Base-by-base conservation (phyloP, 352 stramenopile genomes). In the Pythium dissimile region DNA sequence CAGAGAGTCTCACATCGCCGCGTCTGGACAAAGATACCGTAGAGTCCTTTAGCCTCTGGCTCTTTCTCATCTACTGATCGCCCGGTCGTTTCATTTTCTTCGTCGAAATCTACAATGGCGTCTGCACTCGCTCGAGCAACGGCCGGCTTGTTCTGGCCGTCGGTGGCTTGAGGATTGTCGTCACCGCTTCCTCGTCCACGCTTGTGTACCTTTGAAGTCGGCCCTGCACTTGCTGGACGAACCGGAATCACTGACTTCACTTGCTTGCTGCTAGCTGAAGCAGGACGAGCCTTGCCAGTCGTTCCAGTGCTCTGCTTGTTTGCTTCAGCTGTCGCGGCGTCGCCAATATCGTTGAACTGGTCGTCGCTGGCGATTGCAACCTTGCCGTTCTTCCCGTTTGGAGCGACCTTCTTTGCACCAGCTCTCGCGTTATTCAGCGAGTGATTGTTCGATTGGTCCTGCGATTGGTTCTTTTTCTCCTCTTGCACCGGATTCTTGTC, bases 1-100 rank as follows among this genome's bases (percentile, higher is more conserved):
- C 80, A 89, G 3, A 86, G 24, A 21, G 73, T 64, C 54, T 89
- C 80, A 21, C 75, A 86, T 0, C 62, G 50, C 3, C 69, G 69
- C 0, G 80, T 86, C 47, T 88, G 77, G 9, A 89, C 54, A 15
- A 87, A 73, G 12, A 84, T 62, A 28, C 63, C 64, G 44, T 84
- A 89, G 27, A 77, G 15, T 2, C 76, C 77, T 30, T 75, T 54
- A 27, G 35, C 35, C 11, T 35, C 30, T 12, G 30, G 28, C 38
- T 68, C 38, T n/a, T 52, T 24, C 13, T 51, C 31, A 13, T 54
- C 65, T 30, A 37, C 28, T 8, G 26, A 49, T 46, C 23, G 21
- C 18, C 37, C 18, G 10, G 35, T 34, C 3, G 31, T 15, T 1
- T 49, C 26, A 16, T 58, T 38, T 27, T 37, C 38, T 24, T 55